Base-by-base conservation (phyloP, 1,139 yeast species). In the Citeromyces siamensis region DNA sequence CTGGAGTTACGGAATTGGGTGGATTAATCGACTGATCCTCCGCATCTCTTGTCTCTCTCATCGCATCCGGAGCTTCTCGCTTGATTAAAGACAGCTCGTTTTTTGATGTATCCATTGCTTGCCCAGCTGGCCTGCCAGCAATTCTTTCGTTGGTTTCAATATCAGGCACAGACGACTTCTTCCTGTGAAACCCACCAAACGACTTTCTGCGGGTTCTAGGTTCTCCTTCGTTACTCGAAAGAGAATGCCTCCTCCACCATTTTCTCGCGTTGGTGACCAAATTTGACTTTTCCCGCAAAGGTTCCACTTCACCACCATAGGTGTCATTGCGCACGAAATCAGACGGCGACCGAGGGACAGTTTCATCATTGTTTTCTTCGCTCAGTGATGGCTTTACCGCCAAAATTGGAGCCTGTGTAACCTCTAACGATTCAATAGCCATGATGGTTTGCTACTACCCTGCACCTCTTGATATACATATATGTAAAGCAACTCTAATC, bases 181-280 rank as follows among this genome's bases (percentile, higher is more conserved):
- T 26, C 31, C 12, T 26, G 31, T 26, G 31, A 26, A 26, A 26
- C 17, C 31, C 31, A 26, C 31, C 31, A 26, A 26, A 26, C 6
- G 31, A 26, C 31, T 17, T 6, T 26, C 31, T 26, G 31, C 31
- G 31, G 16, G 31, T 13, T 26, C 31, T 12, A 4, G 31, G 31
- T 9, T 26, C 31, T 8, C 17, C 12, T 17, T 26, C 31, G 17
- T 8, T 17, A 26, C 31, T 26, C 17, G 31, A 26, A 26, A 5
- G 31, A 6, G 31, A 26, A n/a, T 12, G 31, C 16, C 31, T 26
- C 16, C 31, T 26, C 9, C 12, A 9, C 31, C 31, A 26, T 4
- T 26, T 17, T n/a, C 17, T 6, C 8, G 17, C 31, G 9, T 26
- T 26, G 4, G 31, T 17, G 16, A 26, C 31, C 17, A 26, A 26